Evolutionary conservation across 495 filamentous ascomycete genomes (phyloP), one percentile per base, ranked within the genome.

Genomic region (Aspergillus homomorphus): DNA sequence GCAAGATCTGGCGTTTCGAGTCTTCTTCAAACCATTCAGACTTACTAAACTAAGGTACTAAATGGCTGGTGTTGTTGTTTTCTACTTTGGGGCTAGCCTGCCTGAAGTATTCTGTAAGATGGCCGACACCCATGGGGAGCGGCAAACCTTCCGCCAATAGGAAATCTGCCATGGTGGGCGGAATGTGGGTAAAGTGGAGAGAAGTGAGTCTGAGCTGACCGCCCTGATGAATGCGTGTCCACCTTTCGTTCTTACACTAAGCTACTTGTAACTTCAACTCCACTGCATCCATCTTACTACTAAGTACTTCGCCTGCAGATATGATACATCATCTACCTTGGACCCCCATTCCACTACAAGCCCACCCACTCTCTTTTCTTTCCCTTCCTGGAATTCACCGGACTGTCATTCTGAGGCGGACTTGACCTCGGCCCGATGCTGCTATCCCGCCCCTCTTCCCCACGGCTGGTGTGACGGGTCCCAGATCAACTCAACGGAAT

Each of bases 91-190:
- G 33, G 8, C 33, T 38, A 38, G 33, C 5, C 5, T 38, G 33
- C 33, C 33, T 38, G 33, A 38, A 12, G 33, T 28, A 28, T 28
- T n/a, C 26, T 28, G 9, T 28, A 28, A 28, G 26, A 28, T 28
- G 9, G 26, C 3, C 3, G 2, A 14, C 7, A 38, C 15, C 33
- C 12, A 44, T 51, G 45, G 28, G 30, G 52, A 54, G 42, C 38
- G 18, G 38, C 52, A 33, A n/a, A 51, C 14, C 22, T 48, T 46
- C 52, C 53, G 46, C 56, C 61, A 63, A 59, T 63, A 56, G 61
- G 61, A 50, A 53, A 48, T 51, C 21, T 57, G 57, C 61, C 61
- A 56, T 28, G 4, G 33, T 41, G 57, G 24, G 3, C 12, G 46
- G 57, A 57, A 63, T 63, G 56, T 53, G 52, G 56, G 23, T 33